A percentile compares a stretch with the other conserved stretches of the same genome.
Conservation (phyloP, 139 green algal species). For the Asterochloris erici region DNA sequence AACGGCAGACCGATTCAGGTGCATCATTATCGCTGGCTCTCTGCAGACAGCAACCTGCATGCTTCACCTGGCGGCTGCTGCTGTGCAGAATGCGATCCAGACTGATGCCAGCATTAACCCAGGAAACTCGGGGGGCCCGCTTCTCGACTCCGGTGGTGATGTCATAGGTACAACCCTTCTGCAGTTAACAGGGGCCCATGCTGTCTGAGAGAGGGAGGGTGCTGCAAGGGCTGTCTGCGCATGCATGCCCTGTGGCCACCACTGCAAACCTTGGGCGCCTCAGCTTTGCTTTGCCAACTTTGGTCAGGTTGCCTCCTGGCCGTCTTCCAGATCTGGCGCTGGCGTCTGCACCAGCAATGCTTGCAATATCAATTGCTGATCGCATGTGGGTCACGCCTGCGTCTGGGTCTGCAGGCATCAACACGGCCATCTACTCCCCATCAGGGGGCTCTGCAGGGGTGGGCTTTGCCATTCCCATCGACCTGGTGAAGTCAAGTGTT, state of each 20-base stretch:
- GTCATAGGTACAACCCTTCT: conserved; percentile 17
- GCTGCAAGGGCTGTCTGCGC: no score
- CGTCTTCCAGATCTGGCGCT: background rate
- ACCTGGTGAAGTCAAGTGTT: conserved; percentile 58
- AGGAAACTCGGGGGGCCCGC: conserved; percentile 57
- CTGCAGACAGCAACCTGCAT: background rate
- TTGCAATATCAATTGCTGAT: background rate
- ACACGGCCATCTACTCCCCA: conserved; percentile 79
- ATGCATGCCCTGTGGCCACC: no score
- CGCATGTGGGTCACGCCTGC: background rate
- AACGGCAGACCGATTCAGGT: conserved; percentile 49
- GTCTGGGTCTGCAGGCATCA: conserved; percentile 51
- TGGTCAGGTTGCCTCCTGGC: no score
- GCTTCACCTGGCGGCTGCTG: background rate
- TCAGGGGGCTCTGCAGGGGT: conserved; percentile 73
- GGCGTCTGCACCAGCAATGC: background rate
- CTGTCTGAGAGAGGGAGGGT: background rate
- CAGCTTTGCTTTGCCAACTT: no score
- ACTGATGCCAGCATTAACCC: conserved; percentile 89
- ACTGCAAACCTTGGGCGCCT: no score
- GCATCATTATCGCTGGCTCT: background rate
- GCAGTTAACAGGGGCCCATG: background rate
- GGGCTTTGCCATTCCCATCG: conserved; percentile 79
- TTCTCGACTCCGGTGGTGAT: conserved; percentile 52
- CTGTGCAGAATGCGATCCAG: conserved; percentile 68